Evolutionary conservation across 305 asterid species (phyloP), one percentile per base, ranked within the genome.

Genomic region (Withania somnifera): DNA sequence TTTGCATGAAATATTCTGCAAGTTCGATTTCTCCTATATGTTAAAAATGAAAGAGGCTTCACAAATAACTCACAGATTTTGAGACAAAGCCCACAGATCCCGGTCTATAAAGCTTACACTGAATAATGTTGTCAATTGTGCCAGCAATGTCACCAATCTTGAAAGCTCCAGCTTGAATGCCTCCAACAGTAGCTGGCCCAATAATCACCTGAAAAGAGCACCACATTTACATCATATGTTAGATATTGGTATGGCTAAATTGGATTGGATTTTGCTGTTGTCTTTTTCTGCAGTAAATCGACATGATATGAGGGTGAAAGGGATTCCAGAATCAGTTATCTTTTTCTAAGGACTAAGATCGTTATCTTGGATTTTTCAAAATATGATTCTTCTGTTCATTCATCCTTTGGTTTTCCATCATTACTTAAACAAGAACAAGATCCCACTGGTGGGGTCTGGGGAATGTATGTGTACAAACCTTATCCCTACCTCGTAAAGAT

Each of bases 181-280:
- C 99, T 63, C 99, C 99, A 79, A 95, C 99, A 26, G 98, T 94
- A 83, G 99, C 97, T 78, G 99, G 99, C 63, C 99, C 98, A 64
- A 95, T 92, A 83, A 95, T 87, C 82, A 94, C 98, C 99, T 94
- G 87, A 67, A 87, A 82, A 86, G 75, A n/a, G 73, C 15, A 79
- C 54, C 58, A 51, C 24, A 51, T 79, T 79, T 0, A 14, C 40
- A 61, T 30, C 52, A 58, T 79, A 79, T 20, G 52, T n/a, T n/a
- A n/a, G n/a, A n/a, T n/a, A n/a, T n/a, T n/a, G n/a, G n/a, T n/a
- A n/a, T n/a, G n/a, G n/a, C 63, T 20, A 6, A n/a, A 52, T 56
- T 66, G 26, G 63, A 63, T 17, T 3, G 7, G 0, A 20, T 57
- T 57, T 57, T 57, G 32, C 32, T 10, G 32, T 9, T 9, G 20